Evolutionary conservation across 345 rosid species (phyloP), one percentile per base, ranked within the genome.

Genomic region (Euclidium syriacum): DNA sequence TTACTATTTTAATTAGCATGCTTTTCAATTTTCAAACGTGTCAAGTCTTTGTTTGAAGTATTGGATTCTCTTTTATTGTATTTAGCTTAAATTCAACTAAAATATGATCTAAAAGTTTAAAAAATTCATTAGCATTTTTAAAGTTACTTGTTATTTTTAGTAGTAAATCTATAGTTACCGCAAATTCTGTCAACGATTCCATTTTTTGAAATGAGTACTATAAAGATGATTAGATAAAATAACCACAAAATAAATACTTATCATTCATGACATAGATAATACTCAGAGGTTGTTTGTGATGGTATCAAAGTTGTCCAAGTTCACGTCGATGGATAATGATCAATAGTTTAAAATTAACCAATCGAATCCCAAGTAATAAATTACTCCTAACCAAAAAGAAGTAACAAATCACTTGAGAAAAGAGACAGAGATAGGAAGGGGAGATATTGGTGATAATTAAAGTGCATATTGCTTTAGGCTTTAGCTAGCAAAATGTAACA

Each of bases 381-480:
- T 20, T 67, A 67, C 41, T 56, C 9, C 10, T n/a, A 39, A 30
- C 49, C 17, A 39, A 22, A 67, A 44, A 27, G 14, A 68, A 60
- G 17, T 23, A 33, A 24, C 6, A 11, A 30, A 41, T 39, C 51
- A 17, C 14, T 38, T 40, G 30, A 15, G 9, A 35, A 27, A 16
- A 39, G 15, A 17, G 52, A 50, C 30, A 32, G 35, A 58, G 66
- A 67, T 65, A 49, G 35, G 59, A 30, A 58, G 52, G 16, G 47
- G 42, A 23, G 73, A 34, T 51, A 53, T 29, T 44, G 55, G 61
- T 52, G 25, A 61, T 52, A 69, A 26, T 52, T 69, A 60, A 69
- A 69, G 55, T 60, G 62, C 7, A 26, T 16, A 68, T 5, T 42
- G 7, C 61, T 59, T 59, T 60, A n/a, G n/a, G n/a, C n/a, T n/a